Conservation (phyloP, 1,284 basidiomycete species). For the Coniophora puteana region DNA sequence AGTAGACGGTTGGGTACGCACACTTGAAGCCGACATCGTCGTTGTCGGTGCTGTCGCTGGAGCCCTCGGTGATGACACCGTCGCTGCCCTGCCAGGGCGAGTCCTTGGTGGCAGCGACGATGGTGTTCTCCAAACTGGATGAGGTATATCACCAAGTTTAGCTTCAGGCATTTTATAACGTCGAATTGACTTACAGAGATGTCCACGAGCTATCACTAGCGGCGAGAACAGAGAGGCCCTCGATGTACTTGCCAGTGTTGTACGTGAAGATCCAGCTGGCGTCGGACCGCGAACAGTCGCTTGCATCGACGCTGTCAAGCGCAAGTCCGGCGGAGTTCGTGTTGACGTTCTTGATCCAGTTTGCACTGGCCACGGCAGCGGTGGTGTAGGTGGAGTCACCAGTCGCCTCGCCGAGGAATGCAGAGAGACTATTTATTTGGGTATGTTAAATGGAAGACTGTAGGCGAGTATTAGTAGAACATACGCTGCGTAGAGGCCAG, state of each 20-base stretch:
- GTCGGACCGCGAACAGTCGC: slow-evolving; percentile 41
- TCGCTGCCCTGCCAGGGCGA: slow-evolving; percentile 40
- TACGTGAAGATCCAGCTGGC: slow-evolving; percentile 45
- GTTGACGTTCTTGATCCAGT: slow-evolving; percentile 44
- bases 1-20: too few species aligned
- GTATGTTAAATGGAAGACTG: too few species aligned
- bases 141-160: slow-evolving; percentile 17
- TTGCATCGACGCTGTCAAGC: slow-evolving; percentile 42
- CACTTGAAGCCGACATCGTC: slow-evolving; percentile 50
- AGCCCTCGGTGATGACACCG: slow-evolving; percentile 48
- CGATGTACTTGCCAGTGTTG: slow-evolving; percentile 48
- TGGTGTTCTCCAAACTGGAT: slow-evolving; percentile 35
- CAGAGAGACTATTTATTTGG: slow-evolving; percentile 41
- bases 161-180: not conserved
- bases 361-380: slow-evolving; percentile 41
- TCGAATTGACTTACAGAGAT: slow-evolving; percentile 26
- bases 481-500: too few species aligned
- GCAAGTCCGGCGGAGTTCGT: slow-evolving; percentile 38
- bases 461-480: too few species aligned
- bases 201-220: slow-evolving; percentile 38
- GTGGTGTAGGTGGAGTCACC: slow-evolving; percentile 38
- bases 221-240: slow-evolving; percentile 43
- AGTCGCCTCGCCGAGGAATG: slow-evolving; percentile 43
- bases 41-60: slow-evolving; percentile 33
- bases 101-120: slow-evolving; percentile 37